Conservation (phyloP, 352 stramenopile genomes). For the Pythium phragmitis region DNA sequence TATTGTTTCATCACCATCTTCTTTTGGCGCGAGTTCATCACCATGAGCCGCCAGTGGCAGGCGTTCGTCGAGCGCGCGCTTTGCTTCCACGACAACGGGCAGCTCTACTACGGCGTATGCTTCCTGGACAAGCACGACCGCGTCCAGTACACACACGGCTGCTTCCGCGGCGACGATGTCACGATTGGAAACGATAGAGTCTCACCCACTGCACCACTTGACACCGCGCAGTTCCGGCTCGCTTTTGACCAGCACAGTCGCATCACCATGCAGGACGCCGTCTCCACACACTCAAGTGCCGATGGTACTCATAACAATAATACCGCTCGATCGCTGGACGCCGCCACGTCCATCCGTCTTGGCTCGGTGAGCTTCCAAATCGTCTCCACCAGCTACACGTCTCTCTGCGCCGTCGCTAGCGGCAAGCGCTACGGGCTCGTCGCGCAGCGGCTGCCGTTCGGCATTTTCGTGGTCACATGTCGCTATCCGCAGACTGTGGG, state of each 20-base stretch:
- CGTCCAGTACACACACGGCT: slow-evolving; percentile 46
- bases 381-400: slow-evolving; percentile 45
- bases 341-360: slow-evolving; percentile 33
- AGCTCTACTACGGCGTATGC: slow-evolving; percentile 54
- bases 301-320: neutral
- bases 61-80: slow-evolving; percentile 36
- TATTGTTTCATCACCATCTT: slow-evolving; percentile 2
- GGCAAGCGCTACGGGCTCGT: slow-evolving; percentile 40
- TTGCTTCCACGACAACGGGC: slow-evolving; percentile 20
- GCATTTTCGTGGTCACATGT: slow-evolving; percentile 46
- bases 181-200: slow-evolving; percentile 9
- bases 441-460: slow-evolving; percentile 51
- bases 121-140: slow-evolving; percentile 36
- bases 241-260: slow-evolving; percentile 47
- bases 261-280: slow-evolving; percentile 31
- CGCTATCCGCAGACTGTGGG: slow-evolving; percentile 37
- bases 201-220: neutral
- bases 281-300: neutral
- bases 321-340: neutral
- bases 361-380: slow-evolving; percentile 38
- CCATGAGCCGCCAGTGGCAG: slow-evolving; percentile 52
- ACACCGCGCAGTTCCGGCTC: slow-evolving; percentile 13
- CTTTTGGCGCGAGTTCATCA: neutral
- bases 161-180: slow-evolving; percentile 35
- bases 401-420: slow-evolving; percentile 37